Base-by-base conservation (phyloP, 805 yeast genomes). In the Starmerella davenportii region DNA sequence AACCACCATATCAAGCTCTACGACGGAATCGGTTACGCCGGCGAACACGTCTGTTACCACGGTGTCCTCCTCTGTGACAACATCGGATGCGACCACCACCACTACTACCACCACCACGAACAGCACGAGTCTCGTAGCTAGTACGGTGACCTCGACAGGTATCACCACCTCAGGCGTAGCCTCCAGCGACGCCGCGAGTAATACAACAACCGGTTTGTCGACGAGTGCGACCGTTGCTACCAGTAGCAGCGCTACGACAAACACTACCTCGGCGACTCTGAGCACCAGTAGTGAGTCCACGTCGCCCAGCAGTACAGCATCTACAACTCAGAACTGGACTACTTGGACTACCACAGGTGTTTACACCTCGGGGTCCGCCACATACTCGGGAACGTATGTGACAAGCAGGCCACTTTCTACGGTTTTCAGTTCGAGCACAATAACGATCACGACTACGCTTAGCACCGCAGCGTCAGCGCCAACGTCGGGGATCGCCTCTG, bases 401-500 rank as follows among this genome's bases (percentile, higher is more conserved):
- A 14, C 15, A 8, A 29, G 32, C 13, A 9, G 9, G 19, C 32
- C 37, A 16, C 18, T 28, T 4, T 14, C 37, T n/a, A 16, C 32
- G 13, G 31, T 25, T 11, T 28, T 4, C 32, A 24, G 16, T 19
- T n/a, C 21, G 4, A 23, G 18, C 20, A 13, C 35, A 13, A 36
- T 21, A 15, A 14, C 25, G 25, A 21, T 32, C 21, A 17, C 17
- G 3, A 39, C 34, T 18, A 24, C 41, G 7, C 30, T 8, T 18
- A 23, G 33, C 19, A 23, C 34, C 36, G 36, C 17, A 17, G 37
- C 25, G 30, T 41, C 37, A 30, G 28, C 11, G 28, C 11, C 14
- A 11, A 14, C 28, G 13, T 25, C 28, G n/a, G n/a, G n/a, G n/a
- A n/a, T n/a, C n/a, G n/a, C n/a, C n/a, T n/a, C n/a, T n/a, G n/a